Evolutionary conservation across 345 rosid species (phyloP).

Genomic region (Physaria fendleri): DNA sequence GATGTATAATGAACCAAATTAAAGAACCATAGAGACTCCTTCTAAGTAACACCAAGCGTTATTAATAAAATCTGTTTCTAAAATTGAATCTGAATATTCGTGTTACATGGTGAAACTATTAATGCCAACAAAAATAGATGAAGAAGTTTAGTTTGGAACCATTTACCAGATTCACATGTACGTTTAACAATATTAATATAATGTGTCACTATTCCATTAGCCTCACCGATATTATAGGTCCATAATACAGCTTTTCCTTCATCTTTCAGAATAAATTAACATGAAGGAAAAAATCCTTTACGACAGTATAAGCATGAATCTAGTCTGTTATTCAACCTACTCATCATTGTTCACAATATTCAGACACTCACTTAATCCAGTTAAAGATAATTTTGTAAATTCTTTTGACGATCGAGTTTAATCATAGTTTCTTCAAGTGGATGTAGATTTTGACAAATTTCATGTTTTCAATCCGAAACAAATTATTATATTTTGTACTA

Average conservation of each 20-base stretch:
- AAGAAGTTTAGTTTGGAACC: slow-evolving; percentile 2
- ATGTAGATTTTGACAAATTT: no score
- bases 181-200: slow-evolving; percentile 9
- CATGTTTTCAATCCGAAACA: no score
- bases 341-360: not conserved
- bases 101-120: not conserved
- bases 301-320: not conserved
- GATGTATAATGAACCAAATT: not conserved
- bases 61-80: not conserved
- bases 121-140: slow-evolving; percentile 14
- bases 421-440: no score
- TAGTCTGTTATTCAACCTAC: not conserved
- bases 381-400: no score
- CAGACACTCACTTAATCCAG: no score
- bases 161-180: not conserved
- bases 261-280: slow-evolving; percentile 9
- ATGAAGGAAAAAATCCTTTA: not conserved
- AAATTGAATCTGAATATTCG: not conserved
- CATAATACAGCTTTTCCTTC: not conserved
- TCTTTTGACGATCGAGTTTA: no score
- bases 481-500: no score
- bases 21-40: not conserved
- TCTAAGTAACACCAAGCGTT: no score
- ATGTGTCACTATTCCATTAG: slow-evolving; percentile 3
- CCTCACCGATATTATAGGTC: not conserved